These are phyloP conservation scores for Quercus lobata DNA, from an alignment of 331 rosid species.

Conservation along the genomic window DNA sequence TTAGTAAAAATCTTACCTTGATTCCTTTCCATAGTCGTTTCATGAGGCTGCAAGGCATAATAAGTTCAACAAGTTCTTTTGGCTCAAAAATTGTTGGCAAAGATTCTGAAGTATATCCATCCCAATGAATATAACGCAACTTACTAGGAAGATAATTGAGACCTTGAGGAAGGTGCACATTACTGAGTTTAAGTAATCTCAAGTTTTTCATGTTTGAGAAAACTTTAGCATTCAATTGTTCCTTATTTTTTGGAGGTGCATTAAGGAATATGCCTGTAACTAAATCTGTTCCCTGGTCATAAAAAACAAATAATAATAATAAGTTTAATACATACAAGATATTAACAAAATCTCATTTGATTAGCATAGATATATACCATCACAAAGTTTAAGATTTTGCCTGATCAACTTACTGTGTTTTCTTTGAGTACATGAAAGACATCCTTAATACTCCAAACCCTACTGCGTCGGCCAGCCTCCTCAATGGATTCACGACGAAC, in stretches of 20 bases:
- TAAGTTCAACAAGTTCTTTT: not conserved
- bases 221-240: too few relatives aligned
- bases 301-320: too few relatives aligned
- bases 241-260: not conserved
- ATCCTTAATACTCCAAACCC: constrained; percentile 13
- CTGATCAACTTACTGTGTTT: not conserved
- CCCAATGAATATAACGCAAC: not conserved
- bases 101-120: not conserved
- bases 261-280: not conserved
- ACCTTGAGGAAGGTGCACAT: too few relatives aligned
- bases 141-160: too few relatives aligned
- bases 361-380: too few relatives aligned
- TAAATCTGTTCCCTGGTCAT: not conserved
- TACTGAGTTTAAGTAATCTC: too few relatives aligned
- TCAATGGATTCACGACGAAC: not conserved
- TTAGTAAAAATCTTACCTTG: not conserved
- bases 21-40: not conserved
- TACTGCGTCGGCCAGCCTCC: constrained; percentile 11
- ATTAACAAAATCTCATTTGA: too few relatives aligned
- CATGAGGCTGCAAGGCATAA: not conserved
- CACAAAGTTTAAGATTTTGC: too few relatives aligned
- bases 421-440: constrained; percentile 9
- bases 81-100: not conserved
- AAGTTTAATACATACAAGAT: accelerated
- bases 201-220: too few relatives aligned